These are phyloP conservation scores for Septoria linicola DNA, from an alignment of 2,329 filamentous ascomycete genomes.

Conservation along the genomic window DNA sequence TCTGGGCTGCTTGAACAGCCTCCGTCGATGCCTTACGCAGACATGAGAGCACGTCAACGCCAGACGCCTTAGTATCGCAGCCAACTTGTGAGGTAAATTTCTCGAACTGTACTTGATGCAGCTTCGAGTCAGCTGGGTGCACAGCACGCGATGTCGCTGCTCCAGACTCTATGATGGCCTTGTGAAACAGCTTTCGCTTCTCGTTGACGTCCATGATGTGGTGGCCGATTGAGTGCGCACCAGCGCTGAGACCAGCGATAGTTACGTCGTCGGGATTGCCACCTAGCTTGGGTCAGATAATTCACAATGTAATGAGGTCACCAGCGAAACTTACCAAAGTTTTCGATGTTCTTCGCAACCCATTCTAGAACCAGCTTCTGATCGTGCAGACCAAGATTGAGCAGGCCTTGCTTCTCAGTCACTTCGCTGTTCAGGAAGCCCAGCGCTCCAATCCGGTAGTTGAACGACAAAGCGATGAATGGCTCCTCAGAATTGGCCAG, in stretches of 20 bases:
- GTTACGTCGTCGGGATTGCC: constrained; percentile 35
- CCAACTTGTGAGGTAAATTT: constrained; percentile 43
- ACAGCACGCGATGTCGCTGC: constrained; percentile 50
- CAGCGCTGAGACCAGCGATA: constrained; percentile 51
- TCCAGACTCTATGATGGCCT: constrained; percentile 50
- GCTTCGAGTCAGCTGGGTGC: constrained; percentile 40
- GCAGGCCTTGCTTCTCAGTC: constrained; percentile 52
- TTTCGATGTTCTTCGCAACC: constrained; percentile 42
- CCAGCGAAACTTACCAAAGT: constrained; percentile 35
- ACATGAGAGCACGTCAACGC: constrained; percentile 42
- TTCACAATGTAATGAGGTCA: no score
- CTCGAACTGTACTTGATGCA: constrained; percentile 49
- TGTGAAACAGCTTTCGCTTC: constrained; percentile 44
- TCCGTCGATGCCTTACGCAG: constrained; percentile 44
- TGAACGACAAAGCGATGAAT: constrained; percentile 58
- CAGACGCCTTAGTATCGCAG: constrained; percentile 31
- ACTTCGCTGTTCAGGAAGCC: constrained; percentile 63
- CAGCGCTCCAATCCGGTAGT: constrained; percentile 64
- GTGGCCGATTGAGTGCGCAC: constrained; percentile 67
- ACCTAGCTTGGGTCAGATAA: constrained; percentile 17
- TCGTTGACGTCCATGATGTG: constrained; percentile 57
- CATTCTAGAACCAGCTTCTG: constrained; percentile 46
- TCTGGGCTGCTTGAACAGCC: constrained; percentile 43
- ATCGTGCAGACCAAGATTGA: constrained; percentile 46
- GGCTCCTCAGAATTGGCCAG: constrained; percentile 53